A percentile compares a stretch with the other conserved stretches of the same genome.
phyloP scores from a whole-genome alignment of 305 asterid species.

The Nicotiana rustica region DNA sequence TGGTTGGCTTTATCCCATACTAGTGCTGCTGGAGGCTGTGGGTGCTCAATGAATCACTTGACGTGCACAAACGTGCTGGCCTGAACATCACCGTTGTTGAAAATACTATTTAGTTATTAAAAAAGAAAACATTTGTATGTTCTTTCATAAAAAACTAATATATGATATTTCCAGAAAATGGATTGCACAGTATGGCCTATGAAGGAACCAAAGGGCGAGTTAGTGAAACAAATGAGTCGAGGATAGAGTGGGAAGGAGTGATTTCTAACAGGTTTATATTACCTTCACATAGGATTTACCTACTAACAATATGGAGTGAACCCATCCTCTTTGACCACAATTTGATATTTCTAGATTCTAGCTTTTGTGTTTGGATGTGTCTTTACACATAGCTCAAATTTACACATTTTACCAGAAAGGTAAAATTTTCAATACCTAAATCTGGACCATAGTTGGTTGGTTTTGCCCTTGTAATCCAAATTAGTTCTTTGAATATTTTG shows the following conservation, averaged over 20 bases:
- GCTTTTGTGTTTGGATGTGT: conserved; percentile 21
- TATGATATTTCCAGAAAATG: conserved; percentile 21
- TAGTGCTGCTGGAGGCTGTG: not conserved
- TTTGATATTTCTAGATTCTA: conserved; percentile 18
- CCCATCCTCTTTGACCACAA: not conserved
- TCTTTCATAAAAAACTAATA: conserved; percentile 8
- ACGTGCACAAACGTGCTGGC: not conserved
- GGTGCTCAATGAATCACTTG: not conserved
- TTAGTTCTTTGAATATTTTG: conserved; percentile 25
- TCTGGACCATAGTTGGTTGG: not conserved
- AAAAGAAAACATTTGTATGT: not conserved
- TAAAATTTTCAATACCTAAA: conserved; percentile 16
- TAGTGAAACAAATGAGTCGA: conserved; percentile 20
- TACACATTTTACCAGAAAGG: conserved; percentile 10
- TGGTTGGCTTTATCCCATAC: conserved; percentile 20
- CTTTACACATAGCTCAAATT: not conserved
- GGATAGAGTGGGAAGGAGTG: conserved; percentile 19
- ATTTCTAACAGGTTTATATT: conserved; percentile 13
- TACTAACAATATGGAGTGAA: conserved; percentile 21
- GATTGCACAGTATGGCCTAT: conserved; percentile 7
- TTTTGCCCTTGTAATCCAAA: not conserved
- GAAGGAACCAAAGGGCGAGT: not conserved
- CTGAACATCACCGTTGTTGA: not conserved
- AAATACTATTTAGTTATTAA: no score
- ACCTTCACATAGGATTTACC: conserved; percentile 18